Percentiles rank a stretch among this genome's conserved stretches.
These are phyloP conservation scores for Angophora floribunda DNA, from an alignment of 345 rosid species.

Conservation along the genomic window DNA sequence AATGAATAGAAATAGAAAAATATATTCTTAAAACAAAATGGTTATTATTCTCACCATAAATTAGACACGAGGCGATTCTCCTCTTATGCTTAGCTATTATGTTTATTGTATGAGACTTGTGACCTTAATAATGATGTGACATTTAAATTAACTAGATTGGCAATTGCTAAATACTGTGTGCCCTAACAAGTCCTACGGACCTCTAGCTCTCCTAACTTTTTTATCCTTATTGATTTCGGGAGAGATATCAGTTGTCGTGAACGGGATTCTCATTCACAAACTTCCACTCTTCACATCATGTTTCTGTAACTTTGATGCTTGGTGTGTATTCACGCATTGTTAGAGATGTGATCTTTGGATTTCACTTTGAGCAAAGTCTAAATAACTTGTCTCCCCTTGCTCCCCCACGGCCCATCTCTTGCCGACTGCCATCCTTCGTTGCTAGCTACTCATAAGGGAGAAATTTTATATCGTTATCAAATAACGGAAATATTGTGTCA, in stretches of 20 bases:
- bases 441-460: too few species aligned
- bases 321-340: rapidly evolving
- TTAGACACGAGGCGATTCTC: neutral
- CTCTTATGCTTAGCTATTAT: neutral
- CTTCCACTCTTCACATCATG: rapidly evolving
- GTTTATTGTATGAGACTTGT: neutral
- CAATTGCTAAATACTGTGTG: neutral
- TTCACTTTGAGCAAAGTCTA: neutral
- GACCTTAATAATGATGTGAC: neutral
- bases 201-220: neutral
- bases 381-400: too few species aligned
- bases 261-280: rapidly evolving
- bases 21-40: too few species aligned
- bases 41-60: too few species aligned
- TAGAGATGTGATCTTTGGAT: neutral
- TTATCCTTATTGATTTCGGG: neutral
- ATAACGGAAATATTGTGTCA: too few species aligned
- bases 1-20: too few species aligned
- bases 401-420: too few species aligned
- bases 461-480: too few species aligned
- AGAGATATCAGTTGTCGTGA: rapidly evolving
- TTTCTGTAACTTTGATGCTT: neutral
- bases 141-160: neutral
- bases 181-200: neutral
- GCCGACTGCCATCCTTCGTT: too few species aligned